Evolutionary conservation across 2,329 filamentous ascomycete genomes (phyloP).

Genomic region (Laburnicola sp.): DNA sequence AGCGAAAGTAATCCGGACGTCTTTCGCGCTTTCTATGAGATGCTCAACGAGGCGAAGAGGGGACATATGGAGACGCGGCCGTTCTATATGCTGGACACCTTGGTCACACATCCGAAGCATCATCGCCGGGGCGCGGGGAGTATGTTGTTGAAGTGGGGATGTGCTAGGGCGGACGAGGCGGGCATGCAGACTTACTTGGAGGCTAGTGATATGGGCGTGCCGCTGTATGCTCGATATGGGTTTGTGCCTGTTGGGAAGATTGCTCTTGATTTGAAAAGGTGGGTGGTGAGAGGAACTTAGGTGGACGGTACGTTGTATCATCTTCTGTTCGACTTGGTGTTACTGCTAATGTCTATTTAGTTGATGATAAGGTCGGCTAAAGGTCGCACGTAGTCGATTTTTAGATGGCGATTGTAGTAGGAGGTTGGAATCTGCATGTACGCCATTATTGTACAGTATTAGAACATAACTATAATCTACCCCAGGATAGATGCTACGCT

Average conservation of each 20-base stretch:
- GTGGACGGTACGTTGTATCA: constrained; percentile 38
- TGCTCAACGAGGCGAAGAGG: constrained; percentile 31
- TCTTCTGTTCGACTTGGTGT: not conserved
- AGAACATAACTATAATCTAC: too few relatives aligned
- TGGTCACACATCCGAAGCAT: constrained; percentile 38
- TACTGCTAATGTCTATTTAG: not conserved
- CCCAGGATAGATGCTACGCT: too few relatives aligned
- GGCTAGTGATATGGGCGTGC: constrained; percentile 37
- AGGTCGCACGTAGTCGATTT: not conserved
- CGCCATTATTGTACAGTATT: too few relatives aligned
- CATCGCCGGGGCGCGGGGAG: constrained; percentile 38
- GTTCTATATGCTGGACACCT: constrained; percentile 36
- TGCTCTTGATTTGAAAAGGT: constrained; percentile 35
- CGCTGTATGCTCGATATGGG: constrained; percentile 39
- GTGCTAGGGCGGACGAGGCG: constrained; percentile 35
- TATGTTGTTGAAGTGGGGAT: constrained; percentile 38
- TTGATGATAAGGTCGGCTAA: not conserved
- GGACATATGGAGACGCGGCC: constrained; percentile 26
- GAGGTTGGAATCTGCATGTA: too few relatives aligned
- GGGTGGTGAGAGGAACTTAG: constrained; percentile 29
- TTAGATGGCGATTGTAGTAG: too few relatives aligned
- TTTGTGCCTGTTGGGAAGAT: constrained; percentile 33
- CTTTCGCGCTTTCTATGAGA: constrained; percentile 22
- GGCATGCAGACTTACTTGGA: constrained; percentile 40
- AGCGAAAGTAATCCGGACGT: constrained; percentile 32